A percentile compares a stretch with the other conserved stretches of the same genome.
Evolutionary conservation across 345 rosid species (phyloP).

Genomic region (Moricandia moricandioides): DNA sequence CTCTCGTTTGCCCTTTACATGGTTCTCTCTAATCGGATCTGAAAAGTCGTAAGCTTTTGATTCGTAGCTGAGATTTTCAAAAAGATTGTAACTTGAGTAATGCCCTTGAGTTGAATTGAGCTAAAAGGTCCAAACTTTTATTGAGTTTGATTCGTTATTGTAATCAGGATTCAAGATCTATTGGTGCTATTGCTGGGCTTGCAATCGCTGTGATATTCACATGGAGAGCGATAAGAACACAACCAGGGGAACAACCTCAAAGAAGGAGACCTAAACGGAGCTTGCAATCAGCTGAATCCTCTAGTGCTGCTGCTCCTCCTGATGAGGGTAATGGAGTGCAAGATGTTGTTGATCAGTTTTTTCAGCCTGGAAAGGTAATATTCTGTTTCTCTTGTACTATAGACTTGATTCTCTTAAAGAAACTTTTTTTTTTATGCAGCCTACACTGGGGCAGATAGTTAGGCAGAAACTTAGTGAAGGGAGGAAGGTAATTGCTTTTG

Average conservation of each 20-base stretch:
- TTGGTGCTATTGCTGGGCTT: slow-evolving; percentile 93
- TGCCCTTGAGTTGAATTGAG: neutral
- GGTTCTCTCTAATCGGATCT: slow-evolving; percentile 36
- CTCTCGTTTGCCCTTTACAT: neutral
- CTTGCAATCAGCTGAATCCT: slow-evolving; percentile 47
- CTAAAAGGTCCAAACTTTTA: neutral
- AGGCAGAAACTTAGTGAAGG: slow-evolving; percentile 90
- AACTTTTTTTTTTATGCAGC: slow-evolving; percentile 42
- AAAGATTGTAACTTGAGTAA: neutral
- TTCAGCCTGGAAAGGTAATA: slow-evolving; percentile 71
- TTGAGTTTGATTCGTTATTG: neutral
- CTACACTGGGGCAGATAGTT: slow-evolving; percentile 73
- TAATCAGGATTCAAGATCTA: slow-evolving; percentile 75
- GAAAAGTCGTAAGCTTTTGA: neutral
- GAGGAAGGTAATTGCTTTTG: slow-evolving; percentile 58
- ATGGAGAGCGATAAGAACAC: slow-evolving; percentile 71
- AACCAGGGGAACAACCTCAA: slow-evolving; percentile 52
- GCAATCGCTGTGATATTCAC: slow-evolving; percentile 87
- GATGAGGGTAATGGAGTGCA: slow-evolving; percentile 65
- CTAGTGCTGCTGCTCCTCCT: slow-evolving; percentile 25
- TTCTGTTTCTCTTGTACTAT: neutral
- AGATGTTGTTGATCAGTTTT: slow-evolving; percentile 72
- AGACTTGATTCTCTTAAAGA: neutral
- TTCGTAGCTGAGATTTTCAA: neutral
- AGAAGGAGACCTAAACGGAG: slow-evolving; percentile 78